Base-by-base conservation (phyloP, 148 eudicot species). In the Vaccinium corymbosum region DNA sequence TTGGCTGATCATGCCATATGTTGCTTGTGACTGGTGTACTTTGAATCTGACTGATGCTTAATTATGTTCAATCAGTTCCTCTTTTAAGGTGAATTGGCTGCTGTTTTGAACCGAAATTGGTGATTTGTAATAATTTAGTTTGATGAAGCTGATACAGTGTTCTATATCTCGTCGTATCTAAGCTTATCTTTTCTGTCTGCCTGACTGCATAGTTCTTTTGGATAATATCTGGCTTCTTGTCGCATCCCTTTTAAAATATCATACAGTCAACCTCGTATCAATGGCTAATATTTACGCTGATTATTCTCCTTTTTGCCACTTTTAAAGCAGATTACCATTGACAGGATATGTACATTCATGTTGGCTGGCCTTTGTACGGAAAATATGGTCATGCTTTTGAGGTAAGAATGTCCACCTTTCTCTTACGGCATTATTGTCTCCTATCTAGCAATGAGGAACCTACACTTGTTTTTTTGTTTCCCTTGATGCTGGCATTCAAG, bases 331-430 rank as follows among this genome's bases (percentile, higher is more conserved):
- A 42, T 42, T 42, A 35, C 2, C 38, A 35, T 35, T 35, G 38
- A 35, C 38, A 2, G 38, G 38, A 35, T 72, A 84, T 97, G 85
- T 97, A 97, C 87, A 74, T 92, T 56, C 94, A 91, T 87, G 90
- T 97, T 51, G 99, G 94, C 72, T 97, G 99, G 99, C 98, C 99
- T 27, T 84, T 94, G 62, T 97, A 94, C 86, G 91, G 92, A 57
- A 97, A 97, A 85, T 93, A 92, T 87, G 98, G 98, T 13, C 99
- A 97, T 92, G 98, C 99, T 78, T 97, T 91, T 87, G 99, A 97
- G 94, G 97, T 95, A 49, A 84, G 85, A 79, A 62, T 78, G 61
- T 79, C 49, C 48, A 25, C 53, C 5, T 27, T 35, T 51, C 80
- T 76, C 11, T 53, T 46, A 0, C 46, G 1, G 17, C 75, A 3